phyloP scores from a whole-genome alignment of 306 rosid species.

The Coriaria nepalensis region DNA sequence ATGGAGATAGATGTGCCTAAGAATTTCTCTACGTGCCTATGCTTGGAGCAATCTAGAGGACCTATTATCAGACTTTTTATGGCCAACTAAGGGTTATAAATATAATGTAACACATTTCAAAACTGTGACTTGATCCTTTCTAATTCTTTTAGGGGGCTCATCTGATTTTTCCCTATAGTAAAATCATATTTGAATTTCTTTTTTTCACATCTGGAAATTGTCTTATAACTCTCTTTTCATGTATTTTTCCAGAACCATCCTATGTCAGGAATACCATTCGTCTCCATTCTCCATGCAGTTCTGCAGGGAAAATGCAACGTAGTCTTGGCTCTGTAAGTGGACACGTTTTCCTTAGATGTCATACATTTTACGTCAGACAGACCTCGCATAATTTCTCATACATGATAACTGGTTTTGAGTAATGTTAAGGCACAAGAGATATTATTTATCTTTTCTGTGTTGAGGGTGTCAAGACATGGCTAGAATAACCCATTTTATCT shows the following conservation, averaged over 20 bases:
- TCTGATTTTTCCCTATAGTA: not conserved
- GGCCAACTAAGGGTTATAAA: too few species aligned
- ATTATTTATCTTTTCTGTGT: too few species aligned
- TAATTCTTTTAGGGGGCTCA: not conserved
- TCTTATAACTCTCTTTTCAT: slow-evolving; percentile 19
- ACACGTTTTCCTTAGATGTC: slow-evolving; percentile 12
- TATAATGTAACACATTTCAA: too few species aligned
- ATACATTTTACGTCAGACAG: not conserved
- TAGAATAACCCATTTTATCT: too few species aligned
- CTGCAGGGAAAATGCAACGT: slow-evolving; percentile 41
- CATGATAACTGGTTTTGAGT: too few species aligned
- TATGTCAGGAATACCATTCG: slow-evolving; percentile 26
- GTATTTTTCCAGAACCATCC: slow-evolving; percentile 46
- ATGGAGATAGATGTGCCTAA: too few species aligned
- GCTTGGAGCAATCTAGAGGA: too few species aligned
- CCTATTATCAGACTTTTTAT: too few species aligned
- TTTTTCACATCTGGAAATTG: slow-evolving; percentile 2
- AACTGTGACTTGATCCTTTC: too few species aligned
- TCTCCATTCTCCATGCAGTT: slow-evolving; percentile 39
- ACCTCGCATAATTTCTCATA: not conserved
- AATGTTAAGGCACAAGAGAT: too few species aligned
- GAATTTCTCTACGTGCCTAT: too few species aligned
- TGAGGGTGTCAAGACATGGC: too few species aligned
- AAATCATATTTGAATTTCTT: not conserved
- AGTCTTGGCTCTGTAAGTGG: slow-evolving; percentile 56